phyloP scores from a whole-genome alignment of 371 early-diverging fungal genomes.

The Umbelopsis sp. region DNA sequence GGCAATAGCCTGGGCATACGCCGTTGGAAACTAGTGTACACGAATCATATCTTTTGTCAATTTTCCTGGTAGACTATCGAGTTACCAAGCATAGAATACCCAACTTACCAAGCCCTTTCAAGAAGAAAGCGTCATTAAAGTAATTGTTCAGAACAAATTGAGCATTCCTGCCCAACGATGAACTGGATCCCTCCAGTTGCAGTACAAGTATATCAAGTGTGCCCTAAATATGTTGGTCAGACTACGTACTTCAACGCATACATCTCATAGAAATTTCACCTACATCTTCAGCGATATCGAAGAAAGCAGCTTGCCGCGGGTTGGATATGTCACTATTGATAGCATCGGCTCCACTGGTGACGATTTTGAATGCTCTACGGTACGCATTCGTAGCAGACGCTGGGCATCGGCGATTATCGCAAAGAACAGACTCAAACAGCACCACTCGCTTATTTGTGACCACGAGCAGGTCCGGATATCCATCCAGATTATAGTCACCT shows the following conservation, averaged over 20 bases:
- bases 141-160: slow-evolving; percentile 79
- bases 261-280: slow-evolving; percentile 10
- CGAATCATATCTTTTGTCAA: background rate
- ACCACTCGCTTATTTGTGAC: slow-evolving; percentile 53
- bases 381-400: slow-evolving; percentile 37
- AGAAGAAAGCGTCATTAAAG: slow-evolving; percentile 92
- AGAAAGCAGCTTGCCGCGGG: slow-evolving; percentile 71
- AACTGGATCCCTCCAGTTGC: slow-evolving; percentile 27
- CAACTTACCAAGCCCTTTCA: slow-evolving; percentile 75
- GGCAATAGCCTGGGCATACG: slow-evolving; percentile 67
- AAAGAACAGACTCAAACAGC: slow-evolving; percentile 65
- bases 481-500: slow-evolving; percentile 91
- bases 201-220: slow-evolving; percentile 82
- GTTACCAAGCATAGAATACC: too few species aligned
- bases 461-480: slow-evolving; percentile 87
- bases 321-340: slow-evolving; percentile 47
- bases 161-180: slow-evolving; percentile 36
- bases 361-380: slow-evolving; percentile 62
- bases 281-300: slow-evolving; percentile 90
- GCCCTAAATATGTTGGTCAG: slow-evolving; percentile 53
- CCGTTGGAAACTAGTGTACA: slow-evolving; percentile 68
- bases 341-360: slow-evolving; percentile 62
- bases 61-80: background rate
- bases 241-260: background rate
- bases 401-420: slow-evolving; percentile 50